Evolutionary conservation across 1,284 basidiomycete species (phyloP), one percentile per base, ranked within the genome.

Genomic region (Coniferiporia weirii): DNA sequence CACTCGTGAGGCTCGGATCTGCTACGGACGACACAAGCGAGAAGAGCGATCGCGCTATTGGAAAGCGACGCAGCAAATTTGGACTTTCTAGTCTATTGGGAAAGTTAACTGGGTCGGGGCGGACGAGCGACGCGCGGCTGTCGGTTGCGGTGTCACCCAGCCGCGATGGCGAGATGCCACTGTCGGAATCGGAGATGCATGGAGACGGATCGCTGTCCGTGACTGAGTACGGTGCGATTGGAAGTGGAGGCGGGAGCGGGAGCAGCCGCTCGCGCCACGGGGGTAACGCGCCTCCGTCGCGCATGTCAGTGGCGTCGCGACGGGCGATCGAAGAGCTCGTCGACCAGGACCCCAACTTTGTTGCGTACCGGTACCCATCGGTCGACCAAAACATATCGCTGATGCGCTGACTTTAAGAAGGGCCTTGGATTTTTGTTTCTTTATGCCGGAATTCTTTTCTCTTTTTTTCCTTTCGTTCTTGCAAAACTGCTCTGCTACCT

Each of bases 351-450:
- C 72, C 82, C 1, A 85, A 91, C 32, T 91, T 92, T 67, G 84
- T 91, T 61, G 88, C 89, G 2, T 91, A 91, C 70, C 82, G 89
- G 43, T 92, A 92, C 71, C 90, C 90, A 8, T 90, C 87, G 12
- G 81, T 79, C 62, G 84, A 87, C 63, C 83, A 87, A 61, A 77
- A 60, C 19, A 59, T 62, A 32, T 46, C 55, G 7, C 34, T 52
- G 22, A 20, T 61, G 7, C 48, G 59, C 20, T 61, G 38, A 57
- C 32, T 20, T n/a, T 20, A 46, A 46, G 1, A 19, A 19, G 19
- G 1, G 15, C 12, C 3, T n/a, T 46, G 1, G 15, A 38, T 40
- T 19, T n/a, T 46, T 15, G 8, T 46, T 46, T 20, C 19, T 46
- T 46, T 13, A 20, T 19, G 4, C 27, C 5, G 27, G 27, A 27